Base-by-base conservation (phyloP, 306 rosid genomes). In the Begonia peltatifolia region DNA sequence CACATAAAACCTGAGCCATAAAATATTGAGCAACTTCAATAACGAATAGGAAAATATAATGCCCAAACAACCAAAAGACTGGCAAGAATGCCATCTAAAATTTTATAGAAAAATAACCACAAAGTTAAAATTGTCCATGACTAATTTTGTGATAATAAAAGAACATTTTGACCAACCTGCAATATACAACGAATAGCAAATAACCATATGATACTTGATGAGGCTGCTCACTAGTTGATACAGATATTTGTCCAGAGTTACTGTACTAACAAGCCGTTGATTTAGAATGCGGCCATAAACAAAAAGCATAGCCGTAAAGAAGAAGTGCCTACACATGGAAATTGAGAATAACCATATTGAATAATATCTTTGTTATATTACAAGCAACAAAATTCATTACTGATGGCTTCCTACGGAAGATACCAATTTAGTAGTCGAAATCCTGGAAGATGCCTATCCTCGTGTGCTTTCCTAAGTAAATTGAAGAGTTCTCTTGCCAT, bases 281-380 rank as follows among this genome's bases (percentile, higher is more conserved):
- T 85, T 86, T 72, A 92, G 94, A 67, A 79, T 74, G 59, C 99
- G 99, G 55, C 99, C 99, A 50, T 92, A 83, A 42, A 92, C 99
- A 79, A 86, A 92, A 53, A 83, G 63, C 99, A 92, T 86, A 1
- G 93, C 96, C 44, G 99, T 92, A 79, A 92, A 92, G 84, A 92
- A 86, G 55, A 92, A 92, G 77, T 92, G 84, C 99, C 99, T 92
- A 84, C 51, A 20, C 46, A 71, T 20, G 63, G 61, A 72, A 50
- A 43, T 68, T 11, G 58, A 54, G 66, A 63, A 63, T 15, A 50
- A 43, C 56, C 46, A 69, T 30, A 30, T 30, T 30, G 38, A 30
- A 30, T 30, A 30, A 30, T 30, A 30, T 30, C 9, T 30, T 30
- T 30, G 8, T 30, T 30, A 30, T 0, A 7, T 30, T 30, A 56